Evolutionary conservation across 805 yeast species (phyloP), one percentile per base, ranked within the genome.

Genomic region (Schwanniomyces polymorphus): DNA sequence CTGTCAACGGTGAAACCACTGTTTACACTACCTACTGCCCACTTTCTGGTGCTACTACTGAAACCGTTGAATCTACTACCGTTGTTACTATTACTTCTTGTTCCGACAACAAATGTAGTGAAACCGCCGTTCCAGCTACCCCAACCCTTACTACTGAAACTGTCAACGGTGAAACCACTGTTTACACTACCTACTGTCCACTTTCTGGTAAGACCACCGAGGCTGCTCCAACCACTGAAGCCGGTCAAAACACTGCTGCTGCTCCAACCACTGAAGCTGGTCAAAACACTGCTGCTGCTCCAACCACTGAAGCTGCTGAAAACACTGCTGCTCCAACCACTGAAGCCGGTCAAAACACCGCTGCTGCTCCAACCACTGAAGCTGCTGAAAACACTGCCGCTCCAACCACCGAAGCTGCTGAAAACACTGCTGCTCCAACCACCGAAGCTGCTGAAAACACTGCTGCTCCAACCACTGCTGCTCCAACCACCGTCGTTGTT

Each of bases 141-240:
- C 56, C 60, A 48, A 55, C 58, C 29, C 58, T 57, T 28, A 55
- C 59, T 25, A 62, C 71, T 42, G 57, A 57, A 45, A 57, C 68
- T 46, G 54, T 63, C 38, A 50, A 53, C 14, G 60, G 63, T 45
- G 55, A 52, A 43, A 53, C 55, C 41, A 60, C 64, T 38, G 47
- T 56, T 40, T 78, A 67, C 63, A 67, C 75, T 50, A 69, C 75
- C 34, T 60, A 58, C 57, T 67, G 74, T 50, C 75, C 75, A 44
- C 48, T 53, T 16, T 55, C 63, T 45, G 57, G 66, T 56, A 72
- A 53, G 28, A 56, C 59, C 23, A 59, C 66, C 16, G 47, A 59
- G 11, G 57, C 59, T 11, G 49, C 59, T 44, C 44, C 54, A n/a
- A 57, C 60, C 45, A 58, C 68, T 43, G 51, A 43, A 23, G 47